A percentile compares a stretch with the other conserved stretches of the same genome.
Evolutionary conservation across 106 monocot genomes (phyloP).

Genomic region (Alisma plantagoaquatica): DNA sequence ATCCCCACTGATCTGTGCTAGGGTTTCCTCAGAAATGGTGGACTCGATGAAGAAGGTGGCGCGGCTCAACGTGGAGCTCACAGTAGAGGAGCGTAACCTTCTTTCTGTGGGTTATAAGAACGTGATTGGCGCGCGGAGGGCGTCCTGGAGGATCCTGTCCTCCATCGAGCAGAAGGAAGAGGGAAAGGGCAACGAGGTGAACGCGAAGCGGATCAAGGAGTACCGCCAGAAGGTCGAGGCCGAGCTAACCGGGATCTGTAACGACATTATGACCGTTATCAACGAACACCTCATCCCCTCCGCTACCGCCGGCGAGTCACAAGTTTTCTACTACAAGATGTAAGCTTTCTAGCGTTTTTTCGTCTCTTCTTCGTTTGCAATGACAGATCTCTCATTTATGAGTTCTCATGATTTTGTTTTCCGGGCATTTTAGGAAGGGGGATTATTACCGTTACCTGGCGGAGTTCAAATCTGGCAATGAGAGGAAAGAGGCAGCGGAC

Average conservation of each 20-base stretch:
- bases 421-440: slow-evolving; percentile 83
- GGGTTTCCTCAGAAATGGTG: slow-evolving; percentile 50
- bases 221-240: slow-evolving; percentile 59
- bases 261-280: slow-evolving; percentile 42
- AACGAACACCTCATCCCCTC: slow-evolving; percentile 53
- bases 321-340: slow-evolving; percentile 66
- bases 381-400: too few relatives aligned
- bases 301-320: slow-evolving; percentile 34
- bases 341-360: slow-evolving; percentile 6
- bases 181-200: slow-evolving; percentile 47
- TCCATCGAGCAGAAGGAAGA: slow-evolving; percentile 83
- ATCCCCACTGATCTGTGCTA: neutral
- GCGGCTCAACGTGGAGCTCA: slow-evolving; percentile 52
- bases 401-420: too few relatives aligned
- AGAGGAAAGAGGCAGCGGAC: slow-evolving; percentile 46
- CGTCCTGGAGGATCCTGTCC: slow-evolving; percentile 57
- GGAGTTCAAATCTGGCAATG: slow-evolving; percentile 44
- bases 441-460: slow-evolving; percentile 72
- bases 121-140: slow-evolving; percentile 54
- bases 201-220: slow-evolving; percentile 38
- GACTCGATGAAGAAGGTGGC: slow-evolving; percentile 80
- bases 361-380: neutral
- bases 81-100: slow-evolving; percentile 80
- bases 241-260: slow-evolving; percentile 44
- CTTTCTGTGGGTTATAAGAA: slow-evolving; percentile 77